These are phyloP conservation scores for Penicillium fimorum DNA, from an alignment of 495 filamentous ascomycete genomes.

Conservation along the genomic window DNA sequence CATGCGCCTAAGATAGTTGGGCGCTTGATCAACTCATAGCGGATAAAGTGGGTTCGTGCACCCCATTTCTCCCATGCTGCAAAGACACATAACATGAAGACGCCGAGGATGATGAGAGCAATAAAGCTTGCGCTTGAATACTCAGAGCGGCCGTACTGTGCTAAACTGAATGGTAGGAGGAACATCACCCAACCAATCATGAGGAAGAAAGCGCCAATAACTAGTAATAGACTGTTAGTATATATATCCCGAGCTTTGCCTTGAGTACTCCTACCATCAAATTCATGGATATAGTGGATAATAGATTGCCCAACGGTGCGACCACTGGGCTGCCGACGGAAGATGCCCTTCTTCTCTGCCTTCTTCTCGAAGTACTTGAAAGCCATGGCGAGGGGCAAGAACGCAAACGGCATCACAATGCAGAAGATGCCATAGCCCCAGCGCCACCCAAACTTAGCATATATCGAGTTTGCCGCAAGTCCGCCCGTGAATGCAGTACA, in stretches of 20 bases:
- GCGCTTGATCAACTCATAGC: constrained; percentile 56
- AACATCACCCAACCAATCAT: constrained; percentile 60
- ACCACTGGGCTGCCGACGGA: constrained; percentile 34
- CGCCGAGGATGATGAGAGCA: constrained; percentile 55
- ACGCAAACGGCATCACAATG: constrained; percentile 55
- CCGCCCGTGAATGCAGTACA: constrained; percentile 47
- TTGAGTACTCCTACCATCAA: constrained; percentile 48
- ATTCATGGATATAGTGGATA: constrained; percentile 56
- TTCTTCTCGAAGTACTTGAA: constrained; percentile 59
- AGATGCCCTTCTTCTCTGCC: constrained; percentile 46
- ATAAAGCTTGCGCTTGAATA: constrained; percentile 56
- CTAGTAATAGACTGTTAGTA: constrained; percentile 21
- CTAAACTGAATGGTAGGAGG: constrained; percentile 61
- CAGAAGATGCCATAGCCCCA: constrained; percentile 65
- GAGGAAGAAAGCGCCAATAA: constrained; percentile 58
- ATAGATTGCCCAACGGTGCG: constrained; percentile 49
- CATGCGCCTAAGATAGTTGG: constrained; percentile 67
- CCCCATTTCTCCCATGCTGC: constrained; percentile 56
- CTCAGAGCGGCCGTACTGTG: constrained; percentile 43
- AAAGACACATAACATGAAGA: constrained; percentile 55
- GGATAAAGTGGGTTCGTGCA: constrained; percentile 61
- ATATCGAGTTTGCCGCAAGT: constrained; percentile 40
- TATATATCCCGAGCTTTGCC: not conserved
- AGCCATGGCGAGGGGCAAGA: constrained; percentile 47
- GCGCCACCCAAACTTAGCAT: constrained; percentile 52